Evolutionary conservation across 2,329 filamentous ascomycete species (phyloP).

Genomic region (Diaporthe ampelina): DNA sequence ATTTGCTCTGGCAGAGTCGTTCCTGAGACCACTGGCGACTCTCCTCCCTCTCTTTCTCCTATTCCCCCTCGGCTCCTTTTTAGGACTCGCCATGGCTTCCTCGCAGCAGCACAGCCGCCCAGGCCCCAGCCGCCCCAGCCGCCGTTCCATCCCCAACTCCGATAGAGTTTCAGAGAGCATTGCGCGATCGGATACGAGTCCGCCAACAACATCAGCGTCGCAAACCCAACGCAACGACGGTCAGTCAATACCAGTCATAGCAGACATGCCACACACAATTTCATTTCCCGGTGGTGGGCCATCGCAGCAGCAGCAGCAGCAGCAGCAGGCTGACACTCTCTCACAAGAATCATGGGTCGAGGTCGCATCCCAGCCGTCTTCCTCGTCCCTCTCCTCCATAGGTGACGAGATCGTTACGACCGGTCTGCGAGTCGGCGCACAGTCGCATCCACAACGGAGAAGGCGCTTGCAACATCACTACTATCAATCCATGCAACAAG

Average conservation of each 20-base stretch:
- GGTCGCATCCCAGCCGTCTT: constrained; percentile 91
- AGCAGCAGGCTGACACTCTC: constrained; percentile 45
- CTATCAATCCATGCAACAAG: constrained; percentile 53
- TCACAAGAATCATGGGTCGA: constrained; percentile 97
- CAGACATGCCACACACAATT: constrained; percentile 9
- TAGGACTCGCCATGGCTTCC: constrained; percentile 42
- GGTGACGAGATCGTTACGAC: constrained; percentile 92
- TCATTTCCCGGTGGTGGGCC: neutral
- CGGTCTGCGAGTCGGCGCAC: constrained; percentile 81
- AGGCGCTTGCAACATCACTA: constrained; percentile 61
- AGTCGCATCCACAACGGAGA: constrained; percentile 73
- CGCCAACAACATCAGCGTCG: constrained; percentile 40
- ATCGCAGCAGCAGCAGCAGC: constrained; percentile 29
- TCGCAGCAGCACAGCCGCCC: constrained; percentile 43
- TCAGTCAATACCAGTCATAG: constrained; percentile 44
- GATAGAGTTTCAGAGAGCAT: constrained; percentile 42
- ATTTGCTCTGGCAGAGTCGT: neutral
- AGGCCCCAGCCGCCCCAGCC: constrained; percentile 39
- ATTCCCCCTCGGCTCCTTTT: neutral
- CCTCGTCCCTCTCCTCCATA: constrained; percentile 89
- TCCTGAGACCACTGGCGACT: constrained; percentile 3
- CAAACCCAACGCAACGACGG: constrained; percentile 51
- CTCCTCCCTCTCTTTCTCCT: constrained; percentile 22
- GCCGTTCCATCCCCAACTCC: constrained; percentile 38
- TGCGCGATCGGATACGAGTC: constrained; percentile 41